Evolutionary conservation across 352 stramenopile genomes (phyloP), one percentile per base, ranked within the genome.

Genomic region (Ophiocytium majus): DNA sequence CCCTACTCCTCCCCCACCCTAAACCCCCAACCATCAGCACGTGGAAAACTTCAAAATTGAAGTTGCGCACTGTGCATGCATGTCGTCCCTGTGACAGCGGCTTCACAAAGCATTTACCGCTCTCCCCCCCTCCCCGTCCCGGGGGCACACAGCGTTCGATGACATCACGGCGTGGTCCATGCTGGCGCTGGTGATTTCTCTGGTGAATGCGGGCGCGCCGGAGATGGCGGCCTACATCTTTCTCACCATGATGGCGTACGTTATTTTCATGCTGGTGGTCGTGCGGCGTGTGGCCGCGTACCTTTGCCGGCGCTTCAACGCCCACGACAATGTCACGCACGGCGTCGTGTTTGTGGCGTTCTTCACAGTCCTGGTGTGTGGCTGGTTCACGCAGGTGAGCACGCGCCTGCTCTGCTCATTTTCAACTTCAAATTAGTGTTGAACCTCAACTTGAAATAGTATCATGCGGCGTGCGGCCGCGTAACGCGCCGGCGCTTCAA

Each of bases 141-240:
- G 82, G 10, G 78, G 78, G 9, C 57, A 43, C 10, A 71, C 82
- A 14, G 80, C 82, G 0, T 63, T 86, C 17, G 82, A 86, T 63
- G 82, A 86, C 57, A 43, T 79, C 5, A 76, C 43, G 36, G 82
- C 80, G 17, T 86, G 82, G 82, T 86, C 50, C 63, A 63, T 86
- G 0, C 34, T 86, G 5, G 82, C 82, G 9, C 75, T 83, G 0
- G 82, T 86, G 32, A 43, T 86, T 23, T 82, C 82, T 28, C 82
- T 79, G 10, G 82, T 78, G 50, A 82, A 86, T 36, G 82, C 82
- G 0, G 82, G 82, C 14, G 64, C 36, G 32, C 76, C 78, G 10
- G 23, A 79, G 23, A 37, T 78, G 34, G 75, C 82, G 14, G 71
- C 82, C 0, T 86, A 83, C 75, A 63, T 83, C 34, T 83, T 86